These are phyloP conservation scores for Ballota nigra DNA, from an alignment of 257 asterid genomes.

Conservation along the genomic window DNA sequence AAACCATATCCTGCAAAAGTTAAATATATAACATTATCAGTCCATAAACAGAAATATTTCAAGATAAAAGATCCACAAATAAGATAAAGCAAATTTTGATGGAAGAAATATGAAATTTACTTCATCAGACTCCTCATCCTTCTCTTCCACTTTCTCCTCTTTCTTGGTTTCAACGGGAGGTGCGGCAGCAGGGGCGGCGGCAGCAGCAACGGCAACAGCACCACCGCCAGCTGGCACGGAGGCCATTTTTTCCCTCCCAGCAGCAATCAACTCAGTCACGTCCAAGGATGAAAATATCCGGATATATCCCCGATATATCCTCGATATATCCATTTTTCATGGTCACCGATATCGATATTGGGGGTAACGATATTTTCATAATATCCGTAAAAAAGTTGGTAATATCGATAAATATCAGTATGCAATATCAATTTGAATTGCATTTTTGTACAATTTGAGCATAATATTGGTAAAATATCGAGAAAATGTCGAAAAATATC, in stretches of 20 bases:
- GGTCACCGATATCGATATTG: no score
- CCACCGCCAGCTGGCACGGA: constrained; percentile 68
- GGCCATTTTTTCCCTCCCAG: constrained; percentile 59
- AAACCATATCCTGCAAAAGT: constrained; percentile 54
- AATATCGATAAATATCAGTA: no score
- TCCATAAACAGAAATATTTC: not conserved
- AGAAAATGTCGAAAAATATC: no score
- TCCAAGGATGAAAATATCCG: no score
- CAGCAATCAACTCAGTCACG: constrained; percentile 54
- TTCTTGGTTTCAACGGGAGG: constrained; percentile 50
- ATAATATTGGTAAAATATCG: no score
- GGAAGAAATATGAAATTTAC: constrained; percentile 15
- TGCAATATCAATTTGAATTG: no score
- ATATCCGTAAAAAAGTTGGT: no score
- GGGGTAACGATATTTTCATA: no score
- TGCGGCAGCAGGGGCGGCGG: constrained; percentile 37
- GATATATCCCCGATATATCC: no score
- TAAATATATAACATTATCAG: not conserved
- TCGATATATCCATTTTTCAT: no score
- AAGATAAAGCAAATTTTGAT: not conserved
- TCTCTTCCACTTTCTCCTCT: constrained; percentile 60
- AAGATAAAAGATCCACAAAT: not conserved
- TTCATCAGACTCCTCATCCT: constrained; percentile 63
- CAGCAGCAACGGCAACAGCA: constrained; percentile 35
- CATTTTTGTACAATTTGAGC: no score